phyloP scores from a whole-genome alignment of 2,329 filamentous ascomycete species.

The Colletotrichum karsti region DNA sequence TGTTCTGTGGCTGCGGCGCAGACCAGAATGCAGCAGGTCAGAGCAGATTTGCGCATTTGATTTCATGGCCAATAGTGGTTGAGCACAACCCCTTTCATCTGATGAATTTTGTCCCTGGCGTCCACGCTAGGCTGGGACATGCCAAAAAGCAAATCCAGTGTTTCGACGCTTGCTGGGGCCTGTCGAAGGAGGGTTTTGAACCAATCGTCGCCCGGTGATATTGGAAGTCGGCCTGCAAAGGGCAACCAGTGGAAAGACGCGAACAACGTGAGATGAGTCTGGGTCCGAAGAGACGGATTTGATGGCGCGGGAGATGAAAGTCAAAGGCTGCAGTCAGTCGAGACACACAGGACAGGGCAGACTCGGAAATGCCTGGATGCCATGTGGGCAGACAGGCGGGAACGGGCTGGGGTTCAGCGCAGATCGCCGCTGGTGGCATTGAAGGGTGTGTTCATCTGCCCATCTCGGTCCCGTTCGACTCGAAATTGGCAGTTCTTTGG shows the following conservation, averaged over 20 bases:
- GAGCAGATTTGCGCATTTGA: constrained; percentile 7
- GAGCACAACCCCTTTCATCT: constrained; percentile 12
- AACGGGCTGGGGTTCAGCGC: constrained; percentile 17
- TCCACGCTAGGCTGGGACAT: constrained; percentile 18
- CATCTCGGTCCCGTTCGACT: constrained; percentile 7
- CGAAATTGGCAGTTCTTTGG: neutral
- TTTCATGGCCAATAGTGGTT: constrained; percentile 2
- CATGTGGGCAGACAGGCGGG: constrained; percentile 16
- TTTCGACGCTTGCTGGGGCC: constrained; percentile 23
- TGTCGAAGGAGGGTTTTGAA: neutral
- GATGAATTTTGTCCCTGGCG: constrained; percentile 16
- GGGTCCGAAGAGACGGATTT: neutral
- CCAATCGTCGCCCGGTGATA: constrained; percentile 1
- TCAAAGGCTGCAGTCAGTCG: neutral
- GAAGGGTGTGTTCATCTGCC: constrained; percentile 24
- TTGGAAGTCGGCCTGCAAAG: neutral
- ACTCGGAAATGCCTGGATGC: constrained; percentile 9
- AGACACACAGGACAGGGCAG: neutral
- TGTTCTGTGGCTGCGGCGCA: neutral
- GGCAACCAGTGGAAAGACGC: neutral
- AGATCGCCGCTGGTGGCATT: constrained; percentile 15
- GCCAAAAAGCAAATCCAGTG: constrained; percentile 16
- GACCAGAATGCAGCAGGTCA: neutral
- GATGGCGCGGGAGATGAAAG: constrained; percentile 7
- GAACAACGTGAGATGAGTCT: neutral